Evolutionary conservation across 1,284 basidiomycete species (phyloP).

Genomic region (Lignosus rhinocerotis): DNA sequence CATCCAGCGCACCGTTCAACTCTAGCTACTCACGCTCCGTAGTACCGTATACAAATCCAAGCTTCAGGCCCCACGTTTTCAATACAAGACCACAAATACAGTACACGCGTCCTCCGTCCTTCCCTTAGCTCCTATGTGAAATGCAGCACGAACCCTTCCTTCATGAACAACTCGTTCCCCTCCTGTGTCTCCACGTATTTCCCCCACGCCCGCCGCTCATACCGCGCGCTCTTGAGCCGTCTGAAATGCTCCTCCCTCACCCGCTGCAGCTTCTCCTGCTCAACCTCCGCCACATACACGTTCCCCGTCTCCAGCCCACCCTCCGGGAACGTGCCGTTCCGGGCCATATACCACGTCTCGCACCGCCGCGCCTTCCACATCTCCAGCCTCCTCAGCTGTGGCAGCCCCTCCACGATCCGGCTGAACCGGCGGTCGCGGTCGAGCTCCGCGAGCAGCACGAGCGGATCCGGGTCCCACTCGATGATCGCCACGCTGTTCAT

Average conservation of each 20-base stretch:
- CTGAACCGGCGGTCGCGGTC: neutral
- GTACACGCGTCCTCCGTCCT: too few relatives aligned
- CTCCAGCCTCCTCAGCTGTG: neutral
- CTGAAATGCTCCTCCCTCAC: neutral
- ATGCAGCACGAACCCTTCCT: too few relatives aligned
- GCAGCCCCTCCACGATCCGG: neutral
- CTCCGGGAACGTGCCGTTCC: neutral
- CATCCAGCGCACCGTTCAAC: too few relatives aligned
- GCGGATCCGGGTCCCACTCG: neutral
- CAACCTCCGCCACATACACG: neutral
- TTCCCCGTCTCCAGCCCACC: neutral
- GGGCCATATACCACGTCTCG: neutral
- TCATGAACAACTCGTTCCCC: too few relatives aligned
- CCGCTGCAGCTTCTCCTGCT: neutral
- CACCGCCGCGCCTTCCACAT: neutral
- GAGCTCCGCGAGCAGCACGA: neutral
- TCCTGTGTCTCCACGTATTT: too few relatives aligned
- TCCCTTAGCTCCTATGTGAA: too few relatives aligned
- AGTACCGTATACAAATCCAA: too few relatives aligned
- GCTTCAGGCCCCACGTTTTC: too few relatives aligned
- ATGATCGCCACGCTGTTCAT: neutral
- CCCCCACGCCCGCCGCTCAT: too few relatives aligned
- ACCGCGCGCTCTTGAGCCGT: too few relatives aligned
- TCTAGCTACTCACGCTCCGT: too few relatives aligned
- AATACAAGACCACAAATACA: too few relatives aligned